Conservation (phyloP, 208 protist genomes). For the Baffinella frigidus region DNA sequence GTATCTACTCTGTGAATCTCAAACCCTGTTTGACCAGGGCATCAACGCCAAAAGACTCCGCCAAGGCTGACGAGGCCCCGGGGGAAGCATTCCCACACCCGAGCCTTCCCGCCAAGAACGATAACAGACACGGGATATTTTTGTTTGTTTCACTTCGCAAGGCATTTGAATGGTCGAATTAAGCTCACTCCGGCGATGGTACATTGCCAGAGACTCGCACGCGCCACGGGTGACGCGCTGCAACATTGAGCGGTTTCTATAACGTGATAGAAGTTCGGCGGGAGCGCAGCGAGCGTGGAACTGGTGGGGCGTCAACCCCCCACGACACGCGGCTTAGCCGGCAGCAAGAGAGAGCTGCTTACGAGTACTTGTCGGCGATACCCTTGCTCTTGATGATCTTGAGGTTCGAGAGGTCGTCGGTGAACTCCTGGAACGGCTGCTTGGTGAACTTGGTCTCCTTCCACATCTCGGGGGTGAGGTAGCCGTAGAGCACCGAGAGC, state of each 20-base stretch:
- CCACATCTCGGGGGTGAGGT: slow-evolving; percentile 99
- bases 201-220: slow-evolving; percentile 38
- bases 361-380: slow-evolving; percentile 60
- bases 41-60: too few species aligned
- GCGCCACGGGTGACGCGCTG: neutral
- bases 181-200: slow-evolving; percentile 10
- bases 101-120: too few species aligned
- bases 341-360: neutral
- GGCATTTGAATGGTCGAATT: slow-evolving; percentile 67
- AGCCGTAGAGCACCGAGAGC: slow-evolving; percentile 93
- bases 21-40: too few species aligned
- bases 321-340: neutral
- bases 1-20: too few species aligned
- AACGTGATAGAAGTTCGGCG: neutral
- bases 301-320: neutral
- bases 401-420: slow-evolving; percentile 58
- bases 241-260: slow-evolving; percentile 35
- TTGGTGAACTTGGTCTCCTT: slow-evolving; percentile 80
- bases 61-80: too few species aligned
- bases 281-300: neutral
- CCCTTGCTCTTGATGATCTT: slow-evolving; percentile 21
- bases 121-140: too few species aligned
- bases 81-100: too few species aligned
- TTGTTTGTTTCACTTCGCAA: too few species aligned
- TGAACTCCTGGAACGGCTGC: slow-evolving; percentile 85